Evolutionary conservation across 2,329 filamentous ascomycete genomes (phyloP).

Genomic region (Tolypocladium album): DNA sequence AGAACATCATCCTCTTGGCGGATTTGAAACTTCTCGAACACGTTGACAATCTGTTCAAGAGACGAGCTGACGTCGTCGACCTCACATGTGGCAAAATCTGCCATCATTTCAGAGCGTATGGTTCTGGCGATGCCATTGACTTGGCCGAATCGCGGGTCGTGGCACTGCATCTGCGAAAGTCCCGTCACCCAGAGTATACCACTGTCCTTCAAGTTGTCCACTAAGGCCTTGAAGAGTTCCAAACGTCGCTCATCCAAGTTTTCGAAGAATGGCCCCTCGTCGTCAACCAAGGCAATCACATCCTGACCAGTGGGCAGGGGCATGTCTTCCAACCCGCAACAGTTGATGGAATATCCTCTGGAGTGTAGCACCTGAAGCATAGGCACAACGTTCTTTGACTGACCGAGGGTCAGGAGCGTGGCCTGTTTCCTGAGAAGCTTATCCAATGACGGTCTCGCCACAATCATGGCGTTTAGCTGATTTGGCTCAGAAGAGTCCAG

Average conservation of each 20-base stretch:
- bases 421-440: neutral
- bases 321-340: neutral
- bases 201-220: neutral
- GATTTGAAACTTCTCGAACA: neutral
- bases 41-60: neutral
- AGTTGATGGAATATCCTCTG: neutral
- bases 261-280: constrained; percentile 5
- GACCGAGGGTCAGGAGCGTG: neutral
- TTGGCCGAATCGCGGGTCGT: constrained; percentile 15
- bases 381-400: neutral
- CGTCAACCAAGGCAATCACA: constrained; percentile 4
- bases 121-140: constrained; percentile 14
- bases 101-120: constrained; percentile 14
- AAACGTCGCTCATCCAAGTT: neutral
- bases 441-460: neutral
- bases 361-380: neutral
- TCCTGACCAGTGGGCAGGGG: neutral
- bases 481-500: neutral
- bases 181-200: constrained; percentile 19
- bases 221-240: neutral
- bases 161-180: constrained; percentile 11
- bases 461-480: neutral
- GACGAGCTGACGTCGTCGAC: constrained; percentile 2
- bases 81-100: constrained; percentile 17
- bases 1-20: neutral